A percentile compares a stretch with the other conserved stretches of the same genome.
These are phyloP conservation scores for Gelatoporia subvermispora DNA, from an alignment of 768 basidiomycete species.

Conservation along the genomic window DNA sequence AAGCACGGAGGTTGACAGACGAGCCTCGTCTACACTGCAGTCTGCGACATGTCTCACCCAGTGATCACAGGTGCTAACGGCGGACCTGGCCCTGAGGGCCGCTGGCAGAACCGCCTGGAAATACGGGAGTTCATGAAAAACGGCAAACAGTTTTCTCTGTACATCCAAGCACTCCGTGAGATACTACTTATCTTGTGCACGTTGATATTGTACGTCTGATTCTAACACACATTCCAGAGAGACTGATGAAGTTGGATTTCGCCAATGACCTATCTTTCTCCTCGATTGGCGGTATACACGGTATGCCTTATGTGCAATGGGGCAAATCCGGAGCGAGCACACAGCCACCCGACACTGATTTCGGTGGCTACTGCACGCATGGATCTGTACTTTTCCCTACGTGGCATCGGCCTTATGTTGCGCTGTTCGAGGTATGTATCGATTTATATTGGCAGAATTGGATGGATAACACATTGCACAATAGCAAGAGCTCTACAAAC, in stretches of 20 bases:
- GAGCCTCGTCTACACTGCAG: too few relatives aligned
- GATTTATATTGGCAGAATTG: background rate
- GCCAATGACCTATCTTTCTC: slow-evolving; percentile 32
- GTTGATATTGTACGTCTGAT: background rate
- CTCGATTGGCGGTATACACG: slow-evolving; percentile 48
- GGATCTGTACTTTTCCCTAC: slow-evolving; percentile 49
- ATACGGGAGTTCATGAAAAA: slow-evolving; percentile 28
- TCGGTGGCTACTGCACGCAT: slow-evolving; percentile 51
- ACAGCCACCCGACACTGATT: slow-evolving; percentile 21
- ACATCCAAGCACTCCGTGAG: slow-evolving; percentile 46
- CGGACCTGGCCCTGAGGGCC: too few relatives aligned
- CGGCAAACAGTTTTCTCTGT: slow-evolving; percentile 44
- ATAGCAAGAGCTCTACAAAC: slow-evolving; percentile 44
- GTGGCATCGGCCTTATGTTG: slow-evolving; percentile 51
- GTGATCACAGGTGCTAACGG: too few relatives aligned
- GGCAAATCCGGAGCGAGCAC: slow-evolving; percentile 30
- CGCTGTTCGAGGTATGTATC: slow-evolving; percentile 44
- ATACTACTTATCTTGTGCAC: background rate
- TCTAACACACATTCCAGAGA: too few relatives aligned
- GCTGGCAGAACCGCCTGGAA: slow-evolving; percentile 7
- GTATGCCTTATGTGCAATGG: slow-evolving; percentile 42
- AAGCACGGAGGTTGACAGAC: too few relatives aligned
- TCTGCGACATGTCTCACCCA: too few relatives aligned
- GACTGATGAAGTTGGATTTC: background rate
- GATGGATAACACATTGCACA: too few relatives aligned